Percentiles rank a stretch among this genome's conserved stretches.
These are phyloP conservation scores for Magnusiomyces tetraspermus DNA, from an alignment of 1,139 yeast species.

Conservation along the genomic window DNA sequence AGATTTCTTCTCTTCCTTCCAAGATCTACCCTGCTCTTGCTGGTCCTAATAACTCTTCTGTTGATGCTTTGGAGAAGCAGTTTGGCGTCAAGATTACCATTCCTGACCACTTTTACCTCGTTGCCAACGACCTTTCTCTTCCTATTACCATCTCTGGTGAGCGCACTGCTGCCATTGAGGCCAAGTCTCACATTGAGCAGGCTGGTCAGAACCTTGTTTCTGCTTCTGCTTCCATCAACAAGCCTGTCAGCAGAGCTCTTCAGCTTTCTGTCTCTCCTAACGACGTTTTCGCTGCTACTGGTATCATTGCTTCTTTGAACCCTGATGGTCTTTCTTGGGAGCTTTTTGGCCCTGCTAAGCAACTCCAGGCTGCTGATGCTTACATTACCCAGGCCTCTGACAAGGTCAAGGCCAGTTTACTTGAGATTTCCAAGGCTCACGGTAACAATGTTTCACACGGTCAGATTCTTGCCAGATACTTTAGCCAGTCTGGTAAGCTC, in stretches of 20 bases:
- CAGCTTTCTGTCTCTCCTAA: slow-evolving; percentile 40
- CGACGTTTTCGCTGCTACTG: slow-evolving; percentile 43
- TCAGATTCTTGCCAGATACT: slow-evolving; percentile 58
- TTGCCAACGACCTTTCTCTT: slow-evolving; percentile 18
- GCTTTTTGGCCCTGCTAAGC: slow-evolving; percentile 56
- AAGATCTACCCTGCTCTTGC: slow-evolving; percentile 29
- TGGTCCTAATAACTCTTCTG: slow-evolving; percentile 12
- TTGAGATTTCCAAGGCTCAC: slow-evolving; percentile 83
- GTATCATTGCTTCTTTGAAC: slow-evolving; percentile 57
- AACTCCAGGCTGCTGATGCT: slow-evolving; percentile 52
- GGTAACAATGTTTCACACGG: slow-evolving; percentile 73
- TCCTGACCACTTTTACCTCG: slow-evolving; percentile 24
- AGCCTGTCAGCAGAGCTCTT: slow-evolving; percentile 41
- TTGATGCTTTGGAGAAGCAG: slow-evolving; percentile 14
- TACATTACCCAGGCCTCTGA: slow-evolving; percentile 45
- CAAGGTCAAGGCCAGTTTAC: slow-evolving; percentile 50
- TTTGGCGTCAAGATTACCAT: slow-evolving; percentile 30
- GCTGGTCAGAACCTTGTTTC: slow-evolving; percentile 37
- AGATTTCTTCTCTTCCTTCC: slow-evolving; percentile 33
- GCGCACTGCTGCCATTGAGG: slow-evolving; percentile 47
- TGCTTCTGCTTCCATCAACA: slow-evolving; percentile 33
- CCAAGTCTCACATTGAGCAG: slow-evolving; percentile 40
- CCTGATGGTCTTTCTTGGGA: slow-evolving; percentile 39
- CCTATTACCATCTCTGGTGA: slow-evolving; percentile 49
- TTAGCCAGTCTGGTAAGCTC: slow-evolving; percentile 43